Evolutionary conservation across 257 asterid species (phyloP).

Genomic region (Solanum megistacrolobum): DNA sequence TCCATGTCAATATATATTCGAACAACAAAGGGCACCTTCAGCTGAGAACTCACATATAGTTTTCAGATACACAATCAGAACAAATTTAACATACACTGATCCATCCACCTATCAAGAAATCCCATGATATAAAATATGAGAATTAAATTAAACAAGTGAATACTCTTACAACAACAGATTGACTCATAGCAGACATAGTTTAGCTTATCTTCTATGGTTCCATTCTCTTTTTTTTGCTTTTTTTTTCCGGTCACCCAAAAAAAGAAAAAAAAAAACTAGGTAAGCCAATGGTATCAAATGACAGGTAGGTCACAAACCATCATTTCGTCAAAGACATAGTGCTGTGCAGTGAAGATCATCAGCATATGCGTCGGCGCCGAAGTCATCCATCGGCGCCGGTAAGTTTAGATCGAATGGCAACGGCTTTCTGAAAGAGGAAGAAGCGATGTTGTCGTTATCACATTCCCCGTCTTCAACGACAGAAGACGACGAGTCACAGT

Average conservation of each 20-base stretch:
- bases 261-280: not conserved
- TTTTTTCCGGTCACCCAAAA: conserved; percentile 8
- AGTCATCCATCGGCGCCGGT: conserved; percentile 29
- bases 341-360: conserved; percentile 12
- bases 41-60: not conserved
- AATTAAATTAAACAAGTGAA: conserved; percentile 7
- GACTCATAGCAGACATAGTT: conserved; percentile 15
- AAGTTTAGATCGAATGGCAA: conserved; percentile 42
- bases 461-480: conserved; percentile 44
- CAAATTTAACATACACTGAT: not conserved
- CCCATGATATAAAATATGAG: conserved; percentile 3
- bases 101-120: not conserved
- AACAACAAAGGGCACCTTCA: not conserved
- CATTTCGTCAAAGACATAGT: conserved; percentile 8
- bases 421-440: conserved; percentile 26
- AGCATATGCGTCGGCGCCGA: conserved; percentile 9
- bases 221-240: not conserved
- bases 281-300: conserved; percentile 3
- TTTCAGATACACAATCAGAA: not conserved
- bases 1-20: not conserved
- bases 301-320: not conserved
- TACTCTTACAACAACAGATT: conserved; percentile 11
- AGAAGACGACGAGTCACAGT: conserved; percentile 50
- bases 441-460: conserved; percentile 26
- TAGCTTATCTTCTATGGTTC: conserved; percentile 8